Evolutionary conservation across 768 basidiomycete species (phyloP).

Genomic region (Podaxis carcinomalis): DNA sequence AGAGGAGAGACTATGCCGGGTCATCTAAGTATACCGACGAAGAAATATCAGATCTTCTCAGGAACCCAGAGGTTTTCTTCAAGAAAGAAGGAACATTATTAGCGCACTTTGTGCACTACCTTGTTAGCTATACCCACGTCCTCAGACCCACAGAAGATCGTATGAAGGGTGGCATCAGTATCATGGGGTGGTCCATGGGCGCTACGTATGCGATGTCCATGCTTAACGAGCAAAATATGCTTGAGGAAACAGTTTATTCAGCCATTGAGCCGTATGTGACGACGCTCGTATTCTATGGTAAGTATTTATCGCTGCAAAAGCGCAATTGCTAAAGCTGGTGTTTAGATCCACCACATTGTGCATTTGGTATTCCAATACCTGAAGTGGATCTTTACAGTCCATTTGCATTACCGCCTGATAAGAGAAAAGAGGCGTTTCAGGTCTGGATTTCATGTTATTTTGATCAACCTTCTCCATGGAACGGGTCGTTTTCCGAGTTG

Average conservation of each 20-base stretch:
- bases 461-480: neutral
- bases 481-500: neutral
- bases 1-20: constrained; percentile 2
- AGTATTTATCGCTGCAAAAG: neutral
- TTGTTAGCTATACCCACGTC: neutral
- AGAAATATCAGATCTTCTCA: neutral
- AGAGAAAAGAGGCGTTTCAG: neutral
- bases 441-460: neutral
- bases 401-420: too few relatives aligned
- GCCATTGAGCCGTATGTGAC: neutral
- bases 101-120: neutral
- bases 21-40: neutral
- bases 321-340: neutral
- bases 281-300: neutral
- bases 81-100: neutral
- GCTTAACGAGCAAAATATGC: neutral
- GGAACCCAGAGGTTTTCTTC: neutral
- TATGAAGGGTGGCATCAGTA: neutral
- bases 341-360: neutral
- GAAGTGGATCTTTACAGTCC: neutral
- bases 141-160: neutral
- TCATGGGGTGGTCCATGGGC: constrained; percentile 6
- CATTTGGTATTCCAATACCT: neutral
- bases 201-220: neutral
- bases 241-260: neutral